Conservation (phyloP, 495 filamentous ascomycete species). For the Pseudotulostoma volvatum region DNA sequence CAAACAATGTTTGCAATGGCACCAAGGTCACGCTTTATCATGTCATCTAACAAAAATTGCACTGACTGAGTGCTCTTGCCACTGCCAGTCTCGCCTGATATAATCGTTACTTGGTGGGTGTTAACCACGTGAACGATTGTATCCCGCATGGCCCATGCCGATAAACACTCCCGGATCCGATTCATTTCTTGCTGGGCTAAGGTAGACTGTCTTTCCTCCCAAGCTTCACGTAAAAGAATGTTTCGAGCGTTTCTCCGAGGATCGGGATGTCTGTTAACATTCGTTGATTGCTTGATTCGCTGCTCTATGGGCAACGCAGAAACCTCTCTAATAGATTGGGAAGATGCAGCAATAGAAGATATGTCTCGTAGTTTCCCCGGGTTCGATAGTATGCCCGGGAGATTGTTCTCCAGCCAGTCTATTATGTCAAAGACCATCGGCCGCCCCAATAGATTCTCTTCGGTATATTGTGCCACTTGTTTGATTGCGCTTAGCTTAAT, state of each 20-base stretch:
- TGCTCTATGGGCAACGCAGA: constrained; percentile 31
- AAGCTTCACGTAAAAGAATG: constrained; percentile 29
- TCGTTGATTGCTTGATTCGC: constrained; percentile 4
- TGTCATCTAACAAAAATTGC: constrained; percentile 86
- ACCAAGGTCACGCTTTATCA: constrained; percentile 63
- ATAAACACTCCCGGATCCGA: constrained; percentile 49
- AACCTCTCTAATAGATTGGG: constrained; percentile 7
- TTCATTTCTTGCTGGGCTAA: constrained; percentile 56
- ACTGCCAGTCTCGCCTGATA: constrained; percentile 90
- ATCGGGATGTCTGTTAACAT: neutral
- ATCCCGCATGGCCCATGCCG: constrained; percentile 74
- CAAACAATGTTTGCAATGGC: constrained; percentile 80
- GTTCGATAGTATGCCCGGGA: constrained; percentile 57
- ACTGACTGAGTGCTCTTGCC: constrained; percentile 96
- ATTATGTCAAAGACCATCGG: constrained; percentile 79
- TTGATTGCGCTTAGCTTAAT: constrained; percentile 82
- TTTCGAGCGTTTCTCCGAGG: constrained; percentile 27
- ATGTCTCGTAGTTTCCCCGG: constrained; percentile 76
- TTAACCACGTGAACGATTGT: constrained; percentile 57
- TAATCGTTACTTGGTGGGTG: constrained; percentile 74
- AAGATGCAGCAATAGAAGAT: constrained; percentile 38
- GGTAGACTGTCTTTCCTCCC: constrained; percentile 36
- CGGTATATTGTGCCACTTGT: constrained; percentile 51
- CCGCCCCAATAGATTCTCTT: constrained; percentile 53
- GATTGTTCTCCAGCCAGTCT: constrained; percentile 75